Evolutionary conservation across 768 basidiomycete species (phyloP), one percentile per base, ranked within the genome.

Genomic region (Lentinula detonsa): DNA sequence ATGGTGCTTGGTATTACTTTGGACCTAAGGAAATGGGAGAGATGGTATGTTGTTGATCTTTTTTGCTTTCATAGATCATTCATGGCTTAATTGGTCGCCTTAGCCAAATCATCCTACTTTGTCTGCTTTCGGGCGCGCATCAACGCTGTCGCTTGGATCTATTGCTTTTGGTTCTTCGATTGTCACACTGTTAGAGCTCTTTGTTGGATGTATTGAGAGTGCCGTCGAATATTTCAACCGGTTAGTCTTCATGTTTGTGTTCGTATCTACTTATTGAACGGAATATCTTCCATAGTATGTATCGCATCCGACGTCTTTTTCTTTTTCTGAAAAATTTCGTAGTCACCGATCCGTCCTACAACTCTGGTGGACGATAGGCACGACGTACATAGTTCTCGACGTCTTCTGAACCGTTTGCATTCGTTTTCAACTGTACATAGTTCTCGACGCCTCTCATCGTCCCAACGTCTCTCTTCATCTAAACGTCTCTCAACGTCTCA

Each of bases 151-250:
- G 0, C 79, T 95, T 35, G 93, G 91, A 7, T 91, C 89, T 1
- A 90, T 93, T 64, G 90, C 91, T 0, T 93, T 95, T 68, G 91
- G 91, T 15, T 89, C 86, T 15, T 75, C 93, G 66, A 88, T 93
- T 60, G 91, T 94, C 33, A 91, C 93, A 0, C 69, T 93, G 35
- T 73, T 94, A 45, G 91, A 93, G 62, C 69, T 91, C 15, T 89
- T 87, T 71, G 74, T 93, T 34, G 86, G 86, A 4, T 85, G 84
- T 65, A 83, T 94, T 62, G 82, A 91, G 65, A 74, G 72, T 34
- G 43, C 89, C 65, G 85, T 93, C 8, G 82, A 85, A 69, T 93
- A 87, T 73, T 93, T 93, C 77, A 94, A 93, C 71, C 81, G 86
- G 84, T 84, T 54, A 59, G 73, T 54, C 15, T 5, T n/a, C 16